Evolutionary conservation across 2,329 filamentous ascomycete species (phyloP), one percentile per base, ranked within the genome.

Genomic region (Nemania sp.): DNA sequence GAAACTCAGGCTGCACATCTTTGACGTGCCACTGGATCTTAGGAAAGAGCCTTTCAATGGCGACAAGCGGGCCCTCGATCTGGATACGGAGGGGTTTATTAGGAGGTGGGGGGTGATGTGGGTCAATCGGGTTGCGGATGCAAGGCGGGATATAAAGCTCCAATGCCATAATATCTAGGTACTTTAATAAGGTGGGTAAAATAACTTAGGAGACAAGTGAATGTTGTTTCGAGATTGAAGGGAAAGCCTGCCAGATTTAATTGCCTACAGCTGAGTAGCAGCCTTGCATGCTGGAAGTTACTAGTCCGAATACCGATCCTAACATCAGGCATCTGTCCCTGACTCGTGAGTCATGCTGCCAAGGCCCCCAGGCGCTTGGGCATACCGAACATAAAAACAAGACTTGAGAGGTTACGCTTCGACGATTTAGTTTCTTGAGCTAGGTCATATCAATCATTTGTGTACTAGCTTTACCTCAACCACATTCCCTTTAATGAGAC

Each of bases 31-130:
- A 67, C 48, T 46, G 13, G 47, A 60, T 43, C 29, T 39, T 42
- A 15, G 65, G 64, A 51, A 66, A 29, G 5, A 68, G 62, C 49
- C 43, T 65, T 45, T 66, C 47, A 15, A 67, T 37, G 21, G 65
- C 46, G 21, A 57, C 40, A 13, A 57, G 29, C 13, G 65, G 62
- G 10, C 67, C 64, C 52, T 67, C 62, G 20, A 67, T 65, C 52
- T 62, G 59, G 21, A 65, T 67, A 43, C 62, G 48, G 13, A 66
- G 21, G 11, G 65, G 63, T 39, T 53, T 50, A 7, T 64, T 39
- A 10, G 46, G 45, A 21, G 57, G 45, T 37, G 61, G 65, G 2
- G 45, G 59, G 40, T 65, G 59, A 17, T 54, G 39, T 34, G 20
- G n/a, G 32, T 64, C 32, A 58, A 59, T 17, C 6, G 63, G 63